Evolutionary conservation across 768 basidiomycete genomes (phyloP), one percentile per base, ranked within the genome.

Genomic region (Boletellus ananiceps): DNA sequence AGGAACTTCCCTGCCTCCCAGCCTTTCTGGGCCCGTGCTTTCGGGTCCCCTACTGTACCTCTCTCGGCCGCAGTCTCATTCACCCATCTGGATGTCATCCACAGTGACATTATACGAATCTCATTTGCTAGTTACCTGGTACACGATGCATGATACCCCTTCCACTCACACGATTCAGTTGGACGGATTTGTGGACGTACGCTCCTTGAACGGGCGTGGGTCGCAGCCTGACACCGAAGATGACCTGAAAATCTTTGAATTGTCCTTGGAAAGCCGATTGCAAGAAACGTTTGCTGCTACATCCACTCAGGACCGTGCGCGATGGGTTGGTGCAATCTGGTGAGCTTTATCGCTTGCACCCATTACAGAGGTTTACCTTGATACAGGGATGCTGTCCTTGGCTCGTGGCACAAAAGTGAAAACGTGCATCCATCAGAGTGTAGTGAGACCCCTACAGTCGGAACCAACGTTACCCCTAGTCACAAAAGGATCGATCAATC

Each of bases 261-360:
- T 89, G n/a, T 44, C 76, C 15, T 84, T 86, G 47, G 74, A 79
- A 45, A 79, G 73, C 13, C 65, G 71, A 19, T 66, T 65, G 4
- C 70, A 66, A 46, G 82, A 86, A 59, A 78, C 72, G 47, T 86
- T 89, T 61, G 86, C 83, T 0, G 80, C 78, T 2, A 63, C 69
- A 9, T 80, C 80, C 18, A 75, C 80, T 23, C 73, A 76, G 50
- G 84, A 85, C 48, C 72, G 87, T 44, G 85, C 84, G 4, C 75
- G 74, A 8, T 89, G 87, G 87, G 76, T 89, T 43, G 84, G 82
- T 57, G 78, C 82, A 3, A 79, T 88, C 40, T 89, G 87, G 87
- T 86, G 62, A 59, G 73, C 31, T 41, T 18, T 47, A 45, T 46
- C 9, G 9, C 8, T 18, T 33, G 29, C 40, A 2, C 43, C 7